Evolutionary conservation across 2,329 filamentous ascomycete genomes (phyloP).

Genomic region (Pyricularia sp.): DNA sequence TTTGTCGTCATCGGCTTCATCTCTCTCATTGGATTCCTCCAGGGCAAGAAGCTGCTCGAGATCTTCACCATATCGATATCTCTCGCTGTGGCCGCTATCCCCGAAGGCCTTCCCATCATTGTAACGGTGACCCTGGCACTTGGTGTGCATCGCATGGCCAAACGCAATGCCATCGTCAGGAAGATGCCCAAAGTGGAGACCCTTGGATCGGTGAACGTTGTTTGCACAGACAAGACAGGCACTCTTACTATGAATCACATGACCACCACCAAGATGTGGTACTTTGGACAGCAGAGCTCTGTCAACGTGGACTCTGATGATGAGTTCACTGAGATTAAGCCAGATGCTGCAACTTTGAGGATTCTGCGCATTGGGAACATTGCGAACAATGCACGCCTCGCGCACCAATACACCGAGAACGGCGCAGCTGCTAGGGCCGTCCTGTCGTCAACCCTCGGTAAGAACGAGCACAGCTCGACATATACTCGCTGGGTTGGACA

Average conservation of each 20-base stretch:
- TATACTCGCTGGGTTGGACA: constrained; percentile 93
- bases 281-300: constrained; percentile 54
- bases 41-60: constrained; percentile 79
- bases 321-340: constrained; percentile 39
- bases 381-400: constrained; percentile 82
- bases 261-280: constrained; percentile 95
- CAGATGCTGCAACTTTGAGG: constrained; percentile 61
- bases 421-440: constrained; percentile 64
- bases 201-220: constrained; percentile 96
- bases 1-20: constrained; percentile 91
- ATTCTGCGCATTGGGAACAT: constrained; percentile 90
- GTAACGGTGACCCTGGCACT: constrained; percentile 93
- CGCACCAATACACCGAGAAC: constrained; percentile 56
- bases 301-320: constrained; percentile 42
- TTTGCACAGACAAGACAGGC: constrained; percentile 96
- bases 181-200: constrained; percentile 96
- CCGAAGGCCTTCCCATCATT: constrained; percentile 92
- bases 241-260: constrained; percentile 97
- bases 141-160: constrained; percentile 93
- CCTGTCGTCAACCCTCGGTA: constrained; percentile 68
- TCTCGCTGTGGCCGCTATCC: constrained; percentile 88
- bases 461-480: constrained; percentile 39
- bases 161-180: constrained; percentile 85
- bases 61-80: constrained; percentile 98
- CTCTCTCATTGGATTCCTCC: constrained; percentile 76